Percentiles rank a stretch among this genome's conserved stretches.
Conservation (phyloP, 116 monocot genomes). For the Trichopus zeylanicus region DNA sequence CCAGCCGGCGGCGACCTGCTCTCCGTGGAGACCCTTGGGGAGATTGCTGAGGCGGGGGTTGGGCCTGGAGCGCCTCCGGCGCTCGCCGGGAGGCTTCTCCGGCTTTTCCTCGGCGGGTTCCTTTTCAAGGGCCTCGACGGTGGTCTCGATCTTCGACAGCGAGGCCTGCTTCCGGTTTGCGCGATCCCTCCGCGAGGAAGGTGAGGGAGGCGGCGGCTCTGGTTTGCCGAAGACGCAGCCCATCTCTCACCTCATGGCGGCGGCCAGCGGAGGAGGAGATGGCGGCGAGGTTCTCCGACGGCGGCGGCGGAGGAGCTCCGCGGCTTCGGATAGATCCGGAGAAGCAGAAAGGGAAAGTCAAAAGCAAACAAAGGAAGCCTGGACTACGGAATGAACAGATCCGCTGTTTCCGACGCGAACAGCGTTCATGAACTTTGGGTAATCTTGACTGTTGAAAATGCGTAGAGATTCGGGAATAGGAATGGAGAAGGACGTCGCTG, state of each 20-base stretch:
- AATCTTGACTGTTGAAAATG: no score
- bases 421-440: no score
- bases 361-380: no score
- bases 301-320: neutral
- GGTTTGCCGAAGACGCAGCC: neutral
- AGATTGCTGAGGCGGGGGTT: neutral
- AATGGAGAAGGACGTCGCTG: no score
- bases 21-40: neutral
- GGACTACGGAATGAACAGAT: no score
- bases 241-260: neutral
- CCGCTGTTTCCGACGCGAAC: no score
- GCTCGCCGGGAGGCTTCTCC: neutral
- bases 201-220: neutral
- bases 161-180: neutral
- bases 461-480: no score
- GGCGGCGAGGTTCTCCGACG: neutral
- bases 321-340: neutral
- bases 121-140: neutral
- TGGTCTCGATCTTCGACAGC: neutral
- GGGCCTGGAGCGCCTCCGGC: neutral
- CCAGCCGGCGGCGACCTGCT: constrained; percentile 3
- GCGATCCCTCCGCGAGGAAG: neutral
- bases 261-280: neutral
- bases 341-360: neutral
- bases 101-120: neutral